A percentile compares a stretch with the other conserved stretches of the same genome.
These are phyloP conservation scores for Akanthomyces lecanii DNA, from an alignment of 2,329 filamentous ascomycete genomes.

Conservation along the genomic window DNA sequence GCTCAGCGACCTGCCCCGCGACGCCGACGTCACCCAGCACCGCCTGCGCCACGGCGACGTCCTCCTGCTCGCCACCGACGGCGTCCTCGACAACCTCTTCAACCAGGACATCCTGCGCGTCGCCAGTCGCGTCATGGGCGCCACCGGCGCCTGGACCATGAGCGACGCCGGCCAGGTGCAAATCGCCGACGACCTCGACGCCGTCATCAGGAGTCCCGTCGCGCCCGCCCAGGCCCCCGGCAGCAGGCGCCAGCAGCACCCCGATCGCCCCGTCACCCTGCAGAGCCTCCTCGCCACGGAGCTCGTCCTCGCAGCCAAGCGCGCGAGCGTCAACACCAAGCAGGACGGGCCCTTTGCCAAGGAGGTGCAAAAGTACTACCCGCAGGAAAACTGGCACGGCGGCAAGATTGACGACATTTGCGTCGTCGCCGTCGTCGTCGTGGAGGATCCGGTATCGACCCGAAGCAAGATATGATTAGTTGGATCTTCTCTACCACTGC, in stretches of 20 bases:
- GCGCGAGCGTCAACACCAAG: conserved; percentile 74
- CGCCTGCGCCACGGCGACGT: conserved; percentile 84
- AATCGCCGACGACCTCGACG: conserved; percentile 57
- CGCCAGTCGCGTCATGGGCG: conserved; percentile 71
- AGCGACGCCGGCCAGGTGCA: conserved; percentile 55
- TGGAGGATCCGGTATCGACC: conserved; percentile 40
- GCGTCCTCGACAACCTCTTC: conserved; percentile 92
- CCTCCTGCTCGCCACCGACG: conserved; percentile 89
- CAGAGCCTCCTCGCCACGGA: conserved; percentile 76
- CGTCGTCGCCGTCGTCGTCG: conserved; percentile 73
- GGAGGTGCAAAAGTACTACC: conserved; percentile 84
- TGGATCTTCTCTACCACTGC: not conserved
- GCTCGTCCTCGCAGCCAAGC: conserved; percentile 77
- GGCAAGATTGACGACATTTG: conserved; percentile 97
- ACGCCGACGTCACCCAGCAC: conserved; percentile 76
- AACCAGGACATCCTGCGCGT: conserved; percentile 83
- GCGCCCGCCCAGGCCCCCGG: conserved; percentile 21
- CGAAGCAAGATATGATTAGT: conserved; percentile 33
- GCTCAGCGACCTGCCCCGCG: conserved; percentile 76
- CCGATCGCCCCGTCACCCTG: conserved; percentile 46
- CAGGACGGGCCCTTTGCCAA: conserved; percentile 91
- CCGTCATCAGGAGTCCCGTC: conserved; percentile 28
- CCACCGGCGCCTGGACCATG: conserved; percentile 68
- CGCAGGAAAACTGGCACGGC: conserved; percentile 80
- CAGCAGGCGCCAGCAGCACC: conserved; percentile 21